Percentiles rank a stretch among this genome's conserved stretches.
Evolutionary conservation across 345 rosid species (phyloP).

Genomic region (Erodium maritimum): DNA sequence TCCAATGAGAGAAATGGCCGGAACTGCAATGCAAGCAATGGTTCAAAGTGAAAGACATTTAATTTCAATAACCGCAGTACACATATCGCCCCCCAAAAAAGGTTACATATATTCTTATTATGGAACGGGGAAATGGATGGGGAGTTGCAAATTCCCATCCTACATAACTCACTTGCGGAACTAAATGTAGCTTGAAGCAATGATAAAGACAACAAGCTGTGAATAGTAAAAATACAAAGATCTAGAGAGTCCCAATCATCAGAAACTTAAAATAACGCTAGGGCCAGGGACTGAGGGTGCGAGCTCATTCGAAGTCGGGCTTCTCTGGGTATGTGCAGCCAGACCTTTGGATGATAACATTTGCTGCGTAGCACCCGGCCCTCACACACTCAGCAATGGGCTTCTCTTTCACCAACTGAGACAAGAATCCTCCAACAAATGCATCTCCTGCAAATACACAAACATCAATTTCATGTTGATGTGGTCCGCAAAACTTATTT

Average conservation of each 20-base stretch:
- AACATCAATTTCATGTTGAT: background rate
- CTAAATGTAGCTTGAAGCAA: background rate
- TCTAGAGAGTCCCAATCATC: background rate
- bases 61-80: too few species aligned
- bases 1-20: too few species aligned
- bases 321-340: conserved; percentile 81
- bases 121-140: too few species aligned
- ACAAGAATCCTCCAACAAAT: conserved; percentile 70
- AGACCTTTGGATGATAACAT: conserved; percentile 82
- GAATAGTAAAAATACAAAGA: background rate
- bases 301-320: conserved; percentile 37
- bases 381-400: conserved; percentile 62
- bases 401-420: conserved; percentile 72
- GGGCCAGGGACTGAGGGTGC: too few species aligned
- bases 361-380: conserved; percentile 75
- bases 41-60: too few species aligned
- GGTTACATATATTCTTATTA: too few species aligned
- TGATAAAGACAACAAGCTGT: background rate
- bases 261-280: too few species aligned
- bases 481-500: too few species aligned
- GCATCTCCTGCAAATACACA: conserved; percentile 53
- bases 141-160: background rate
- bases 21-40: too few species aligned
- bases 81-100: too few species aligned
- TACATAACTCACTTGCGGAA: background rate